These are phyloP conservation scores for Backusella mclennaniae DNA, from an alignment of 192 early-diverging fungal genomes.

Conservation along the genomic window DNA sequence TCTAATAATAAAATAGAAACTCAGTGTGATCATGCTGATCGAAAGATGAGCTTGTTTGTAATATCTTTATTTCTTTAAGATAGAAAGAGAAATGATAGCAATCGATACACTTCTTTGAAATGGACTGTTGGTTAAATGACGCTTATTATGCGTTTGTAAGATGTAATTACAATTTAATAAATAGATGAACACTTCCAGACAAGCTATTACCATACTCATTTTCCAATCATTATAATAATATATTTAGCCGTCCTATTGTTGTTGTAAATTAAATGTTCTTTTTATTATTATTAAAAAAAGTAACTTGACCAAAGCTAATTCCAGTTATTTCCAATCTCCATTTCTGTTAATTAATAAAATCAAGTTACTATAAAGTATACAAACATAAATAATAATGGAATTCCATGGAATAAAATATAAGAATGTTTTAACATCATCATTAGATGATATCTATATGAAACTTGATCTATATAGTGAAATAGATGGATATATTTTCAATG, in stretches of 20 bases:
- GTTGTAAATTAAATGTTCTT: no score
- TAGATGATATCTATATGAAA: no score
- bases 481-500: background rate
- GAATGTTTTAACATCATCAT: no score
- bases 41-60: background rate
- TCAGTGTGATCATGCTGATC: no score
- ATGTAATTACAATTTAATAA: background rate
- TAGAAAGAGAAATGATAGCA: background rate
- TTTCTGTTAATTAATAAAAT: no score
- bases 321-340: no score
- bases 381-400: no score
- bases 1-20: background rate
- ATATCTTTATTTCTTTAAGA: background rate
- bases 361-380: no score
- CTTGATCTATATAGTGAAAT: no score
- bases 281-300: no score
- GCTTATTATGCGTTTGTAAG: background rate
- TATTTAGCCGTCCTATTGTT: background rate
- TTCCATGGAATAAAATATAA: no score
- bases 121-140: background rate
- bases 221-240: background rate
- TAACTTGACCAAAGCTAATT: no score
- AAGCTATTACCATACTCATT: background rate
- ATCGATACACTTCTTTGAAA: background rate
- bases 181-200: background rate